Percentiles rank a stretch among this genome's conserved stretches.
Conservation (phyloP, 1,284 basidiomycete species). For the Pholiota adiposa region DNA sequence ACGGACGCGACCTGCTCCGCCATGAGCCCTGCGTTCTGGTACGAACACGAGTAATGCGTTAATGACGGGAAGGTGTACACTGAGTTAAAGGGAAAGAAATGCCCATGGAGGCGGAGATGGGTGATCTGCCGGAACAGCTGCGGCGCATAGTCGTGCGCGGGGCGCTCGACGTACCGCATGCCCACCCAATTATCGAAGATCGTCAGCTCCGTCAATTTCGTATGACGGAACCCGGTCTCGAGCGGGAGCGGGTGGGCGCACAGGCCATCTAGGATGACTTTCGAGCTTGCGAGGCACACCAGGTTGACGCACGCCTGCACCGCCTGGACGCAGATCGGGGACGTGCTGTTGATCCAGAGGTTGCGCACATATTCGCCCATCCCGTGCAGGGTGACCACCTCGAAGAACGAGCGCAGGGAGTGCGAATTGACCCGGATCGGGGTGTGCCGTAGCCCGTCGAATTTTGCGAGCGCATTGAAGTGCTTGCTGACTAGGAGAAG, state of each 20-base stretch:
- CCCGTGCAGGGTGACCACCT: slow-evolving; percentile 11
- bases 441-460: slow-evolving; percentile 20
- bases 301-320: slow-evolving; percentile 25
- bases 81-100: slow-evolving; percentile 21
- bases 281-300: slow-evolving; percentile 30
- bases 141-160: slow-evolving; percentile 10
- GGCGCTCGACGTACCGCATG: slow-evolving; percentile 19
- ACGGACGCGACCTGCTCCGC: slow-evolving; percentile 11
- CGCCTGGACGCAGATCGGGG: slow-evolving; percentile 15
- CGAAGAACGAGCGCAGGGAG: slow-evolving; percentile 24
- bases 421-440: slow-evolving; percentile 22
- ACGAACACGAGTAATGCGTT: slow-evolving; percentile 29
- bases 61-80: slow-evolving; percentile 23
- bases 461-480: slow-evolving; percentile 18
- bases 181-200: slow-evolving; percentile 19
- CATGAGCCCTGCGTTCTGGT: slow-evolving; percentile 15
- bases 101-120: slow-evolving; percentile 28
- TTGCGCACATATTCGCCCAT: slow-evolving; percentile 23
- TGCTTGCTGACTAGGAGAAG: slow-evolving; percentile 21
- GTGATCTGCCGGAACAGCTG: slow-evolving; percentile 27
- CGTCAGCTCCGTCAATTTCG: slow-evolving; percentile 18
- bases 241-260: slow-evolving; percentile 9
- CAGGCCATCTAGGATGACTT: slow-evolving; percentile 22
- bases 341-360: slow-evolving; percentile 31
- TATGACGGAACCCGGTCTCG: slow-evolving; percentile 16